phyloP scores from a whole-genome alignment of 495 filamentous ascomycete genomes.

The Lichina pygmaea region DNA sequence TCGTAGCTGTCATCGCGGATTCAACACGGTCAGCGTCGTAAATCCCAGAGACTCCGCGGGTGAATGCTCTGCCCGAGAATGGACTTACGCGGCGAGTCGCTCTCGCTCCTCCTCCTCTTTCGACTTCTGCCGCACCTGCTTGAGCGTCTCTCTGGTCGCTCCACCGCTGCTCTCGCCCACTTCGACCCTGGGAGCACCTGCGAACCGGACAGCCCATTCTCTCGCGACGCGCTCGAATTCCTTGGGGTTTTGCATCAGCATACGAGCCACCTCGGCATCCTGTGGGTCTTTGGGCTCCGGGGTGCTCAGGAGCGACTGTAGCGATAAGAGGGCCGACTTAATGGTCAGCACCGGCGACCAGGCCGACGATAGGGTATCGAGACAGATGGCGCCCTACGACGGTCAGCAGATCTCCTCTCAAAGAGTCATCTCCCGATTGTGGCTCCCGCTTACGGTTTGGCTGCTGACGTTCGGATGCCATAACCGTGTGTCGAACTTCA shows the following conservation, averaged over 20 bases:
- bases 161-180: constrained; percentile 22
- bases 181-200: constrained; percentile 40
- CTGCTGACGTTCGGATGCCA: constrained; percentile 97
- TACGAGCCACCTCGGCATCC: constrained; percentile 81
- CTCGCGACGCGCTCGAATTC: constrained; percentile 62
- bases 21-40: too few relatives aligned
- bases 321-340: constrained; percentile 75
- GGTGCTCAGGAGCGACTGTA: constrained; percentile 77
- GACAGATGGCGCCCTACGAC: constrained; percentile 74
- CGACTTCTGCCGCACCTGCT: constrained; percentile 15
- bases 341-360: constrained; percentile 94
- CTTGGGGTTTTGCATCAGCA: constrained; percentile 55
- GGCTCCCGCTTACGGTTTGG: constrained; percentile 43
- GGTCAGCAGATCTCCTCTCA: constrained; percentile 3
- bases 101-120: constrained; percentile 23
- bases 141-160: constrained; percentile 14
- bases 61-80: too few relatives aligned
- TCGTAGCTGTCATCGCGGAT: constrained; percentile 31
- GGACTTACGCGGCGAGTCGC: constrained; percentile 12
- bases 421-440: not conserved
- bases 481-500: constrained; percentile 85
- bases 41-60: too few relatives aligned
- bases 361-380: constrained; percentile 68
- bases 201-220: constrained; percentile 72
- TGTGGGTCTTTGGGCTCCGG: constrained; percentile 94